Evolutionary conservation across 495 filamentous ascomycete genomes (phyloP), one percentile per base, ranked within the genome.

Genomic region (Podospora fimiseda): DNA sequence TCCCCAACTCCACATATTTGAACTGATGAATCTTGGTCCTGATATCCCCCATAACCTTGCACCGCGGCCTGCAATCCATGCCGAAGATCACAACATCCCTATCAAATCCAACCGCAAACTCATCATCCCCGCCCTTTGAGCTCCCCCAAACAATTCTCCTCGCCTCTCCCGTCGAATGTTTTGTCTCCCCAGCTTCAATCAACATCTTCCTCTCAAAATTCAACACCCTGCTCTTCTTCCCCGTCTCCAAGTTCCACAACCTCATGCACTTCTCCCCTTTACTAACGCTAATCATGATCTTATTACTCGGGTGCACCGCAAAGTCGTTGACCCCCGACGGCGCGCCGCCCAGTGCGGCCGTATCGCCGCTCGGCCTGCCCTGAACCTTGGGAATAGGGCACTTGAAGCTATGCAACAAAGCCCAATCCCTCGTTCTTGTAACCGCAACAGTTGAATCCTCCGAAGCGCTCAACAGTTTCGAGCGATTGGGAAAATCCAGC

Each of bases 181-280:
- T 82, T n/a, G 81, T 78, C 70, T 95, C 90, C 14, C 86, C 88
- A 33, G 86, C 78, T 55, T 84, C 79, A 42, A 75, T 70, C 50
- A 95, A 68, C 53, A 87, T 72, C 1, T 83, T 79, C 52, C 76
- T 74, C 56, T 74, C 78, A 59, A 97, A 96, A 61, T 86, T 92
- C 60, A 97, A 68, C 42, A 95, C 91, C 15, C 90, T 88, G 15
- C 89, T 89, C 68, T 95, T 96, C 75, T 90, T 94, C 2, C 91
- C 94, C 22, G 93, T 97, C 60, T 96, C 89, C 45, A 99, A 63
- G 61, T 99, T 97, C 93, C 93, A 99, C 55, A 97, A 72, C 56
- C 93, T 74, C 87, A 99, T 90, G 60, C 82, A 90, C 48, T 81
- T 79, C 74, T 97, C 94, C 38, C 90, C 90, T 54, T 83, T 87